phyloP scores from a whole-genome alignment of 371 early-diverging fungal genomes.

The Rhizopus microsporus region DNA sequence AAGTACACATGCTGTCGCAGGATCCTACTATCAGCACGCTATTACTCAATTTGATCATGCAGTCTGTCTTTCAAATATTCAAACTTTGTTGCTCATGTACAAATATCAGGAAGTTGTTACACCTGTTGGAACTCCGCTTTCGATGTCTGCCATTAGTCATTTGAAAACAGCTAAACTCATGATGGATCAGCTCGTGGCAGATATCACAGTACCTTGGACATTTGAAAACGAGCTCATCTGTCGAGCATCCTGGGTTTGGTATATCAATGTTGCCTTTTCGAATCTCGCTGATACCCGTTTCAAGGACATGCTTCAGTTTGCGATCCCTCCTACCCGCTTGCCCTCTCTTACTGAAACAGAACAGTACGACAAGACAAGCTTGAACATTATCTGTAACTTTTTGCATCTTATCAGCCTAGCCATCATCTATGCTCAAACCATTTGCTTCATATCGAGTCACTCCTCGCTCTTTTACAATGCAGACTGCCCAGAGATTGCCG shows the following conservation, averaged over 20 bases:
- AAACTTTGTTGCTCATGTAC: slow-evolving; percentile 20
- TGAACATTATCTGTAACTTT: slow-evolving; percentile 17
- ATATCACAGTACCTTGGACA: slow-evolving; percentile 4
- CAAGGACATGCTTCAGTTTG: slow-evolving; percentile 7
- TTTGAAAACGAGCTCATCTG: slow-evolving; percentile 17
- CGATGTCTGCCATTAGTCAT: slow-evolving; percentile 10
- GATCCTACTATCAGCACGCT: slow-evolving; percentile 11
- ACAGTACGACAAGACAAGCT: slow-evolving; percentile 21
- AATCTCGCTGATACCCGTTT: slow-evolving; percentile 21
- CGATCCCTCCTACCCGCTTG: background rate
- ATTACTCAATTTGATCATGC: slow-evolving; percentile 1
- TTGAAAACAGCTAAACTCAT: slow-evolving; percentile 17
- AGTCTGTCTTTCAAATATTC: slow-evolving; percentile 8
- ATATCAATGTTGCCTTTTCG: slow-evolving; percentile 15
- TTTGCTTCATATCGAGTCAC: slow-evolving; percentile 15
- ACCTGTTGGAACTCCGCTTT: slow-evolving; percentile 17
- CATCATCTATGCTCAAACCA: slow-evolving; percentile 12
- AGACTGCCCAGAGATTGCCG: slow-evolving; percentile 4
- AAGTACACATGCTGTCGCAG: background rate
- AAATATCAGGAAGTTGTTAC: slow-evolving; percentile 27
- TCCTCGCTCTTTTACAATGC: slow-evolving; percentile 3
- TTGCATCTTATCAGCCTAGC: slow-evolving; percentile 16
- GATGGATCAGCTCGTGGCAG: slow-evolving; percentile 5
- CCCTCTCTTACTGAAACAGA: slow-evolving; percentile 24
- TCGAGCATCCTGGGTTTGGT: slow-evolving; percentile 24